Base-by-base conservation (phyloP, 768 basidiomycete species). In the Trametes elegans region DNA sequence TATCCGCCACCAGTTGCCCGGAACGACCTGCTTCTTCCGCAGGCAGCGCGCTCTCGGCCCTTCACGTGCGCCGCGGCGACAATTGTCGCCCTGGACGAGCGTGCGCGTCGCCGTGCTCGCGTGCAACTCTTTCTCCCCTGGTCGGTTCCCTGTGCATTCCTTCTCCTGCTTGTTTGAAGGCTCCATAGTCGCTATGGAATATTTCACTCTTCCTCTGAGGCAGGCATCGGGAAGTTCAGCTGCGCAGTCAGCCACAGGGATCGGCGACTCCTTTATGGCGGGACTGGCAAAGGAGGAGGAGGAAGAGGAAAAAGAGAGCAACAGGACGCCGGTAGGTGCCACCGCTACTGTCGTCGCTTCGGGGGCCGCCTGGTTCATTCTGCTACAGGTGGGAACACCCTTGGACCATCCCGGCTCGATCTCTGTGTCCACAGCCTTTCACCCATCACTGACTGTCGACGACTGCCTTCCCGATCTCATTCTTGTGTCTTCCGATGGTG, bases 391-490 rank as follows among this genome's bases (percentile, higher is more conserved):
- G 7, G 47, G 39, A 7, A 54, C 52, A 2, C 47, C 57, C 0
- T 24, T 40, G 14, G 47, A 41, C 7, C 34, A 19, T 23, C 52
- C 53, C 13, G 16, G 31, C 6, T 13, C 18, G 5, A 40, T 54
- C n/a, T 87, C 88, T 2, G 81, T 93, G 32, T 91, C 90, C 10
- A 92, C 90, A 27, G 88, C 88, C 0, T 93, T 92, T 70, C 84
- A 79, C 63, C 88, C 90, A 2, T 81, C 79, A 21, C 80, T 85
- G 2, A 55, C 81, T 49, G 75, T 79, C 57, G 74, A 79, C 35
- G 62, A 77, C 0, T 62, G 75, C 13, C 73, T 74, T 2, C 81
- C 86, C 1, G 85, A 93, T 65, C 59, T 83, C 35, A 73, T 85
- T 59, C 72, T 90, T 36, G 70, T 89, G 44, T 83, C 88, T 2